phyloP scores from a whole-genome alignment of 768 basidiomycete genomes.

The Boletus subcaerulescens region DNA sequence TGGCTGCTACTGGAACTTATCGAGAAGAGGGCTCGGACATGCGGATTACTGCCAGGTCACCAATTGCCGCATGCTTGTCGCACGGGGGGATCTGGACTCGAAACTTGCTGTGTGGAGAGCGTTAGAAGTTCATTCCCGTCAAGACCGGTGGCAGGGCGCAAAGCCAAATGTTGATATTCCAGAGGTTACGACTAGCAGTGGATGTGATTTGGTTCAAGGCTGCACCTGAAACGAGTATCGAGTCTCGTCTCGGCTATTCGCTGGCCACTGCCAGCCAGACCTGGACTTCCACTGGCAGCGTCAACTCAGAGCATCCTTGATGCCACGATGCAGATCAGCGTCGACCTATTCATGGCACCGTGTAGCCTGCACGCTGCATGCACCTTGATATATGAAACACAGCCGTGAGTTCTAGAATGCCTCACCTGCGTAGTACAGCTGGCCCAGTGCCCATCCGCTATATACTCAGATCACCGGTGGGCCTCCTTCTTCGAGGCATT shows the following conservation, averaged over 20 bases:
- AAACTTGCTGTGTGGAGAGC: background rate
- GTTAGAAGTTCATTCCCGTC: slow-evolving; percentile 3
- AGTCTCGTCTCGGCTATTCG: no score
- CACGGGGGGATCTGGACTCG: no score
- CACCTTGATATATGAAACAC: slow-evolving; percentile 11
- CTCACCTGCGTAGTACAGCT: background rate
- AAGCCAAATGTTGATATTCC: no score
- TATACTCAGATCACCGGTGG: slow-evolving; percentile 2
- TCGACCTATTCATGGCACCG: background rate
- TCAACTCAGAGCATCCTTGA: no score
- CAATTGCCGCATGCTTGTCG: background rate
- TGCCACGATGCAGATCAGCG: slow-evolving; percentile 3
- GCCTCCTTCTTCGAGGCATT: background rate
- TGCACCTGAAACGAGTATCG: background rate
- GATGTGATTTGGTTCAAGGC: no score
- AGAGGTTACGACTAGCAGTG: no score
- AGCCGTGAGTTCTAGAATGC: background rate
- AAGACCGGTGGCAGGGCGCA: background rate
- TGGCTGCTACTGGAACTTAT: no score
- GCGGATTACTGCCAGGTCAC: no score
- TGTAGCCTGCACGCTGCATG: background rate
- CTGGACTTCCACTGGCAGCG: no score
- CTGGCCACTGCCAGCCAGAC: no score
- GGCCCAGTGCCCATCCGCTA: slow-evolving; percentile 10
- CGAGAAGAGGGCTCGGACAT: no score